These are phyloP conservation scores for Aegilops sharonensis DNA, from an alignment of 176 grass and related monocot species.

Conservation along the genomic window DNA sequence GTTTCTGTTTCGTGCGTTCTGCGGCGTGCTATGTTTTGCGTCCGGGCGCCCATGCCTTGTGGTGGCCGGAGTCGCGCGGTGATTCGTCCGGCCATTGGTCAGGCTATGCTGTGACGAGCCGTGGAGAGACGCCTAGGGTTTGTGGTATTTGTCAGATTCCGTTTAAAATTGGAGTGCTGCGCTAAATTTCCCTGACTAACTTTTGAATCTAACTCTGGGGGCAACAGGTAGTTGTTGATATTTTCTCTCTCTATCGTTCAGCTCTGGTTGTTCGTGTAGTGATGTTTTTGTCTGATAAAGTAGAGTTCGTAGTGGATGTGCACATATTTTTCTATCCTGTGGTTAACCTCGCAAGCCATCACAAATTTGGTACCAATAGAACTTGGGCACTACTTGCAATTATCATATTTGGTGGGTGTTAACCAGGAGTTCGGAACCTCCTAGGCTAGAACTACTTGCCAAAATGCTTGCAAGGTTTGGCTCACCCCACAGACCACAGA, in stretches of 20 bases:
- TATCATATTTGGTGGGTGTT: background rate
- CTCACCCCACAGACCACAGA: background rate
- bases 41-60: background rate
- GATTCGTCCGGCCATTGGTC: background rate
- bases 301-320: background rate
- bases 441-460: background rate
- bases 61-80: background rate
- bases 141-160: background rate
- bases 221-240: background rate
- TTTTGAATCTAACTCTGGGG: conserved; percentile 1
- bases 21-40: background rate
- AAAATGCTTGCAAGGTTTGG: background rate
- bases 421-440: background rate
- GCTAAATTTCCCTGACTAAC: background rate
- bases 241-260: background rate
- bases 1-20: background rate
- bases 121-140: conserved; percentile 26
- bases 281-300: background rate
- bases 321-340: background rate
- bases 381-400: background rate
- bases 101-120: background rate
- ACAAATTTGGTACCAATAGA: background rate
- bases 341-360: background rate
- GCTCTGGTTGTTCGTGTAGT: background rate
- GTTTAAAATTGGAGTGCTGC: background rate